These are phyloP conservation scores for Solanum arcanum DNA, from an alignment of 257 asterid genomes.

Conservation along the genomic window DNA sequence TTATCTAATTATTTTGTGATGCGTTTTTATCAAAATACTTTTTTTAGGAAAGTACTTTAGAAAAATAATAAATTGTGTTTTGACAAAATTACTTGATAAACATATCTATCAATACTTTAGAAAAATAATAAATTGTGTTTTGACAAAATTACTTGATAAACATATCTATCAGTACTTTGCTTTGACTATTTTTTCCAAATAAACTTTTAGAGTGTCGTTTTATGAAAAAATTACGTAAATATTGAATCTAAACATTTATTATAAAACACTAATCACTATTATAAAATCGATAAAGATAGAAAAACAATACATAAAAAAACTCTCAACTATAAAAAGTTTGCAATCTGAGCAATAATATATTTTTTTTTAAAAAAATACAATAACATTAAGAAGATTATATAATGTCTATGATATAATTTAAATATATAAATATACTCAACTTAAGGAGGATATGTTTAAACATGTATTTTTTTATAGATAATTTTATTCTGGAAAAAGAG, in stretches of 20 bases:
- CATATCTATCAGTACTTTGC: neutral
- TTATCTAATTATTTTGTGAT: neutral
- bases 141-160: neutral
- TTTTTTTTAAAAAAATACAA: too few relatives aligned
- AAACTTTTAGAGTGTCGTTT: neutral
- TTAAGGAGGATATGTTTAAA: neutral
- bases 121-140: neutral
- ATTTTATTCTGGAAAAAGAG: too few relatives aligned
- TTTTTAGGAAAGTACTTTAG: neutral
- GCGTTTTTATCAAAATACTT: neutral
- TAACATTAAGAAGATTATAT: neutral
- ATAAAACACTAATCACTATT: neutral
- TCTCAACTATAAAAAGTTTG: neutral
- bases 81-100: neutral
- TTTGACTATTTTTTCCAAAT: neutral
- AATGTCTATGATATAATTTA: neutral
- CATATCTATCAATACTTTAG: neutral
- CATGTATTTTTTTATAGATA: neutral
- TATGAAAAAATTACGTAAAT: neutral
- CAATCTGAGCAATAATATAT: neutral
- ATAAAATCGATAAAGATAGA: neutral
- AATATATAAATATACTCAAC: neutral
- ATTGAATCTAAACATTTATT: neutral
- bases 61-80: neutral
- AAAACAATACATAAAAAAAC: neutral